Percentiles rank a stretch among this genome's conserved stretches.
phyloP scores from a whole-genome alignment of 163 green algal species.

The Trebouxiophyceae sp. region DNA sequence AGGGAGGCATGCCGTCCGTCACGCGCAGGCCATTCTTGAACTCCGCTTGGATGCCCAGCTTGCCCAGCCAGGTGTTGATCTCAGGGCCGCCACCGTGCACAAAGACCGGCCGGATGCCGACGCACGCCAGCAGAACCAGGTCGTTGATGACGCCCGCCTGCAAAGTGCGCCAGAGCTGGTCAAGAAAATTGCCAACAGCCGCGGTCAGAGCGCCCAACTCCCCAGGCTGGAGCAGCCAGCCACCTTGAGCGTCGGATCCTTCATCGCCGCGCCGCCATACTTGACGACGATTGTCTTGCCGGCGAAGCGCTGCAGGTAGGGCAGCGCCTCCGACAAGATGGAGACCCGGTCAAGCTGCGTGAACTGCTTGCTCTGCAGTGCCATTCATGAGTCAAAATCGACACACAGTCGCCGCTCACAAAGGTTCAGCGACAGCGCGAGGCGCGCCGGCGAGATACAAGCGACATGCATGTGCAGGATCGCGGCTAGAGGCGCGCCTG shows the following conservation, averaged over 20 bases:
- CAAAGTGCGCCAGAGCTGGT: too few relatives aligned
- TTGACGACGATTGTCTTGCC: slow-evolving; percentile 97
- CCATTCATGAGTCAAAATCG: too few relatives aligned
- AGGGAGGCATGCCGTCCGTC: slow-evolving; percentile 69
- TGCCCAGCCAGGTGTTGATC: slow-evolving; percentile 96
- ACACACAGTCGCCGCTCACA: too few relatives aligned
- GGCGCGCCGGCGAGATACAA: too few relatives aligned
- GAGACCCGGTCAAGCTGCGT: slow-evolving; percentile 74
- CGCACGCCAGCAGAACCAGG: slow-evolving; percentile 87
- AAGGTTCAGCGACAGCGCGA: too few relatives aligned
- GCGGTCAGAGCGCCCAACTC: too few relatives aligned
- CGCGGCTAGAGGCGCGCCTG: too few relatives aligned
- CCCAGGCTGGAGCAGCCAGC: too few relatives aligned
- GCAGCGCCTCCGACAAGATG: slow-evolving; percentile 92
- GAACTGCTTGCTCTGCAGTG: slow-evolving; percentile 15
- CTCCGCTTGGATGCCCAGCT: slow-evolving; percentile 88
- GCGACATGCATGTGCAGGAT: too few relatives aligned
- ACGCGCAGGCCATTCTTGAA: slow-evolving; percentile 97
- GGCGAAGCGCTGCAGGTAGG: slow-evolving; percentile 92
- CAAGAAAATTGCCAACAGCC: too few relatives aligned
- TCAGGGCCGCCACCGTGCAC: slow-evolving; percentile 97
- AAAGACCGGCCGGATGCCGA: slow-evolving; percentile 88
- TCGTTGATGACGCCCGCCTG: slow-evolving; percentile 89
- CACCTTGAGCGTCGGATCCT: slow-evolving; percentile 87
- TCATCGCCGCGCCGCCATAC: slow-evolving; percentile 98